Base-by-base conservation (phyloP, 345 rosid genomes). In the Eucalyptus tenuipes region DNA sequence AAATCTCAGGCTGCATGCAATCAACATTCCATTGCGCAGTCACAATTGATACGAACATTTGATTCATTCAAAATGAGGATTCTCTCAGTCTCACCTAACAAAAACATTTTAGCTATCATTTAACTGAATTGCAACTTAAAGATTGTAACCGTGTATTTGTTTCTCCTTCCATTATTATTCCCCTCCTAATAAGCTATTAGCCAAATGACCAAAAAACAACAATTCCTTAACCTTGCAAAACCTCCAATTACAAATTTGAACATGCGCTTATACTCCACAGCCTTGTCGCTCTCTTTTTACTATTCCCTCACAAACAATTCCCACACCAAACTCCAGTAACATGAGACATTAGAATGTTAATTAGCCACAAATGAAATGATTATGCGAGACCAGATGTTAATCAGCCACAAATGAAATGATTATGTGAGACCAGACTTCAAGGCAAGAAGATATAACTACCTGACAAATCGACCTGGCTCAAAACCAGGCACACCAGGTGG, bases 401-500 rank as follows among this genome's bases (percentile, higher is more conserved):
- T 66, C 17, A 66, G 40, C 59, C 31, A 12, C 29, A 59, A 61
- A 61, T 61, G 82, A 85, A 75, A 75, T 75, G 82, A 85, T 6
- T 49, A 25, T 25, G 55, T 9, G 0, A 29, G 24, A 45, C 52
- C 33, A 7, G 12, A 75, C 85, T 64, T n/a, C 18, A 85, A 42
- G 44, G 44, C 53, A 20, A 22, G 27, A 86, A 27, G 44, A 57
- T 22, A 45, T 29, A 53, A 59, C 6, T 93, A 97, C 99, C 99
- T 96, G 89, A 66, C 75, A 91, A 97, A 95, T 50, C 97, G 93
- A 89, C 86, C 87, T 24, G 98, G 99, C 91, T 97, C 98, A 89
- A 95, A 97, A 53, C 96, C 99, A 49, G 98, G 97, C 90, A 95
- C 91, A 12, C 92, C 94, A 16, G 99, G 98, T 1, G 99, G 99